Conservation (phyloP, 2,329 filamentous ascomycete genomes). For the Claviceps sp. region DNA sequence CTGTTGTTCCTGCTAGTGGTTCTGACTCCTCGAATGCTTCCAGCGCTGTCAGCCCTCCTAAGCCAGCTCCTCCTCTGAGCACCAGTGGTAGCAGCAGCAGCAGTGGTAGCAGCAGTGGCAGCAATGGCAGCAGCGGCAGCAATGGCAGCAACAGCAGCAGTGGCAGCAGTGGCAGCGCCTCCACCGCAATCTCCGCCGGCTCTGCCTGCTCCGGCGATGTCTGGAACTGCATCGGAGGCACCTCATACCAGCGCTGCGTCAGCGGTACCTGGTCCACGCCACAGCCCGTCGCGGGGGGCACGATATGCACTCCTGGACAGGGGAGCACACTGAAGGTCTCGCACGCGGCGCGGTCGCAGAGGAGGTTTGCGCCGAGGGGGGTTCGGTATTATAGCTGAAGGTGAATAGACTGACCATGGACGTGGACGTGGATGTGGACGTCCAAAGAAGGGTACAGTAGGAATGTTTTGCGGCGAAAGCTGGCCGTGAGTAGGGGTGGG, state of each 20-base stretch:
- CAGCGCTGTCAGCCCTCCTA: too few relatives aligned
- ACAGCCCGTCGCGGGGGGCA: constrained; percentile 31
- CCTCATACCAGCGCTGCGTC: constrained; percentile 41
- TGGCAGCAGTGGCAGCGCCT: constrained; percentile 13
- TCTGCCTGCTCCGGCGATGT: constrained; percentile 35
- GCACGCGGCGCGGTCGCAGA: constrained; percentile 12
- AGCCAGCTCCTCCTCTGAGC: neutral
- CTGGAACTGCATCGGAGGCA: constrained; percentile 41
- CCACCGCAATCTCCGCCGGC: constrained; percentile 24
- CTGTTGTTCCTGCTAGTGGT: neutral
- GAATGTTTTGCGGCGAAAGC: too few relatives aligned
- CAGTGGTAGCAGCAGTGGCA: constrained; percentile 9
- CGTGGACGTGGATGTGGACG: too few relatives aligned
- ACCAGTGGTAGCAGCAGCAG: constrained; percentile 5
- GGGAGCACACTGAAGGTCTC: constrained; percentile 20
- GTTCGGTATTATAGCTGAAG: too few relatives aligned
- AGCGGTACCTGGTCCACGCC: constrained; percentile 35
- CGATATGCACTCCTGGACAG: constrained; percentile 27
- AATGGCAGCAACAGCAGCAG: neutral
- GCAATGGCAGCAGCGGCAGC: too few relatives aligned
- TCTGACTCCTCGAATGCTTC: too few relatives aligned
- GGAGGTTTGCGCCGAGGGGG: neutral
- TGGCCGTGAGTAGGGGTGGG: too few relatives aligned
- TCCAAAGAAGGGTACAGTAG: too few relatives aligned
- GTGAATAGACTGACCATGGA: too few relatives aligned